These are phyloP conservation scores for Xenosphaeropsis pyriputrescens DNA, from an alignment of 2,329 filamentous ascomycete genomes.

Conservation along the genomic window DNA sequence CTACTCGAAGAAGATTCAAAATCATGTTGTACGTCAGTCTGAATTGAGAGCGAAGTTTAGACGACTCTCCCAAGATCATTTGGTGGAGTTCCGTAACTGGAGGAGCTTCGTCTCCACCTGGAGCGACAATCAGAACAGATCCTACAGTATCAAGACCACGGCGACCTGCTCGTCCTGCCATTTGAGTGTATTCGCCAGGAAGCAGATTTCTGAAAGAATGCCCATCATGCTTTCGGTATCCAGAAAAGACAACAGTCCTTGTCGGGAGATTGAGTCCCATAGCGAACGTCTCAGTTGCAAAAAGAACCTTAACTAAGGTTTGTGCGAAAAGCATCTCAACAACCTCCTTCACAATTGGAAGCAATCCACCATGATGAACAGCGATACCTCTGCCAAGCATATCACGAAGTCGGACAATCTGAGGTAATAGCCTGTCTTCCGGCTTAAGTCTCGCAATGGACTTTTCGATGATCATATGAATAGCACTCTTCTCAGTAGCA, in stretches of 20 bases:
- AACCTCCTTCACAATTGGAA: conserved; percentile 95
- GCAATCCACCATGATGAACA: conserved; percentile 85
- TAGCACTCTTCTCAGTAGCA: conserved; percentile 85
- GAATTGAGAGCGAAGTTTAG: conserved; percentile 91
- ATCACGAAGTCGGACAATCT: conserved; percentile 78
- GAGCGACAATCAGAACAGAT: conserved; percentile 85
- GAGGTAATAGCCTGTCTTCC: conserved; percentile 80
- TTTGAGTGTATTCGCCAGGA: conserved; percentile 95
- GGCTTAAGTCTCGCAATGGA: conserved; percentile 83
- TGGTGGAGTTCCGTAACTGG: conserved; percentile 69
- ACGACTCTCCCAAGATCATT: conserved; percentile 94
- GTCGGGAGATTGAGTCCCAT: conserved; percentile 97
- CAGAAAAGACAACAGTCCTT: conserved; percentile 92
- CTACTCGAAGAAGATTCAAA: conserved; percentile 82
- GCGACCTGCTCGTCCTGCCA: conserved; percentile 89
- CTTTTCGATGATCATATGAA: conserved; percentile 95
- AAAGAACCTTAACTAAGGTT: conserved; percentile 89
- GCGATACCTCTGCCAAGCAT: conserved; percentile 80
- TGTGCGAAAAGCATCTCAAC: conserved; percentile 95
- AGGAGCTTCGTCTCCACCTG: conserved; percentile 69
- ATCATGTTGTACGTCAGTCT: conserved; percentile 99
- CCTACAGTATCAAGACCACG: conserved; percentile 87
- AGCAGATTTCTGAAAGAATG: conserved; percentile 81
- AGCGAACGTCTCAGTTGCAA: conserved; percentile 95
- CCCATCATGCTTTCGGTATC: conserved; percentile 91